These are phyloP conservation scores for Mortierella alpina DNA, from an alignment of 192 early-diverging fungal species.

Conservation along the genomic window DNA sequence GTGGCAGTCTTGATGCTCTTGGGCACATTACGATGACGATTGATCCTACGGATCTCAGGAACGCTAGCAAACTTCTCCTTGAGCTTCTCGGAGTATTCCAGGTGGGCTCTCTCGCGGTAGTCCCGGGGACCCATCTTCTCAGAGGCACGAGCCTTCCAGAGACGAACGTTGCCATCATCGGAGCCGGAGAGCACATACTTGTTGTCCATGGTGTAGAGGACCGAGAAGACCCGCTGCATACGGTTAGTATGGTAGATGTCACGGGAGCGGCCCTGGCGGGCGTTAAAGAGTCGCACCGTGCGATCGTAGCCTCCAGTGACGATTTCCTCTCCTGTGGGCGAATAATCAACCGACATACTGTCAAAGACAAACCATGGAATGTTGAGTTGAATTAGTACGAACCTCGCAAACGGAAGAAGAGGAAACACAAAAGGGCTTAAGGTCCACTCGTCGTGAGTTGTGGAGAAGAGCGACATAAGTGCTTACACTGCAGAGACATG, in stretches of 20 bases:
- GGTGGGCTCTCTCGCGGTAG: slow-evolving; percentile 78
- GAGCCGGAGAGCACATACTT: slow-evolving; percentile 95
- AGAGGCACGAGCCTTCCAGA: slow-evolving; percentile 96
- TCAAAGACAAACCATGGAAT: slow-evolving; percentile 5
- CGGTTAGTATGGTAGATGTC: slow-evolving; percentile 98
- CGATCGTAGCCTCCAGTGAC: slow-evolving; percentile 97
- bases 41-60: slow-evolving; percentile 89
- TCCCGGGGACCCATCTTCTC: slow-evolving; percentile 79
- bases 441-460: too few relatives aligned
- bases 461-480: too few relatives aligned
- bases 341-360: slow-evolving; percentile 95
- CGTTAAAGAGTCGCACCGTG: slow-evolving; percentile 89
- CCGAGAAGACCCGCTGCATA: slow-evolving; percentile 97
- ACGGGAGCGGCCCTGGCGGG: slow-evolving; percentile 80
- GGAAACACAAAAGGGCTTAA: neutral
- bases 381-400: too few relatives aligned
- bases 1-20: slow-evolving; percentile 85
- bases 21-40: slow-evolving; percentile 88
- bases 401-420: too few relatives aligned
- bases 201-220: slow-evolving; percentile 93
- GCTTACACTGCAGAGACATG: slow-evolving; percentile 96
- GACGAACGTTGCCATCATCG: slow-evolving; percentile 96
- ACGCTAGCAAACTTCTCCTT: slow-evolving; percentile 94
- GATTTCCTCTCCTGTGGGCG: slow-evolving; percentile 96
- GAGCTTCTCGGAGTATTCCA: slow-evolving; percentile 88